A percentile compares a stretch with the other conserved stretches of the same genome.
Evolutionary conservation across 257 asterid species (phyloP).

Genomic region (Solanum corneliomulleri): DNA sequence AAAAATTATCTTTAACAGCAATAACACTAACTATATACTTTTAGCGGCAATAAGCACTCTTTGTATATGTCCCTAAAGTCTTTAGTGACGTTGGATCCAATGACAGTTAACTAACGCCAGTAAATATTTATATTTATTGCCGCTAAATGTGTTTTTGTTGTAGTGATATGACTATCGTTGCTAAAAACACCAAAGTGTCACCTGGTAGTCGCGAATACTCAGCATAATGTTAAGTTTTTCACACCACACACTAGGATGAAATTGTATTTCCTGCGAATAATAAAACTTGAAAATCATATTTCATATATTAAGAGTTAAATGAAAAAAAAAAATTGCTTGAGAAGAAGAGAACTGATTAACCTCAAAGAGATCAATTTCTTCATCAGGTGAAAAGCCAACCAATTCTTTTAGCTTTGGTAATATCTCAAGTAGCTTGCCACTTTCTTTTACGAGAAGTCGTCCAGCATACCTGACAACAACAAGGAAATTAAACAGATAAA

Average conservation of each 20-base stretch:
- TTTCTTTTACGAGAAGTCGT: background rate
- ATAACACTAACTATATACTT: no score
- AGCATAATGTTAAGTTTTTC: background rate
- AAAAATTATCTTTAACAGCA: no score
- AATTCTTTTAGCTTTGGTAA: background rate
- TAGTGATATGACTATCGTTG: background rate
- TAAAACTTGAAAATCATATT: background rate
- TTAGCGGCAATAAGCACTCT: no score
- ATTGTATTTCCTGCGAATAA: background rate
- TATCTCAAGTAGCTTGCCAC: background rate
- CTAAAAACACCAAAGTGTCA: background rate
- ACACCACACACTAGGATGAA: background rate
- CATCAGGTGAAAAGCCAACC: background rate
- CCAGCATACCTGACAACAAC: background rate
- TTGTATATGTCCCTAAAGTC: no score
- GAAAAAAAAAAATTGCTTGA: background rate
- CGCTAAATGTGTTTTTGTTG: no score
- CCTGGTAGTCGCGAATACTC: background rate
- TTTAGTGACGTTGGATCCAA: no score
- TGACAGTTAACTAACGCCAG: no score
- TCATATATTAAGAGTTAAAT: background rate
- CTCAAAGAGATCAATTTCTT: background rate
- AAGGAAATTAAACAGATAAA: background rate
- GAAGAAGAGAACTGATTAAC: background rate
- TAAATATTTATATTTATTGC: no score